A percentile compares a stretch with the other conserved stretches of the same genome.
Evolutionary conservation across 768 basidiomycete species (phyloP).

Genomic region (Paxillus involutus): DNA sequence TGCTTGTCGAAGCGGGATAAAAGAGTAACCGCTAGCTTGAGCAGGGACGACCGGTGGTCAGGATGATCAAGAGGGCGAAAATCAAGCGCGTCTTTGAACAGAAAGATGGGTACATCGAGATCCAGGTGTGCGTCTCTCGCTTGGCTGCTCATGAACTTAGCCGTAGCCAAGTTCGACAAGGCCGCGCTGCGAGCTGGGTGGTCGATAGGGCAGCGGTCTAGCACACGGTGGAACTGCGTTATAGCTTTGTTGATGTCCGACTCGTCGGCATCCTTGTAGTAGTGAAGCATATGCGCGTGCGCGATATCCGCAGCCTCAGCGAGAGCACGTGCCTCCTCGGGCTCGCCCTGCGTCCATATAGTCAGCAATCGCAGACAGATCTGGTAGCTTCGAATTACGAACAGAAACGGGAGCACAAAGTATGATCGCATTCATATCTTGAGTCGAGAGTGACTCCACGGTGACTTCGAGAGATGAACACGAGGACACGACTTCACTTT

Average conservation of each 20-base stretch:
- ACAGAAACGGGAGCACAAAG: neutral
- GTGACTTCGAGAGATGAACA: neutral
- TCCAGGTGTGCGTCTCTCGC: too few relatives aligned
- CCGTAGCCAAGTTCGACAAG: too few relatives aligned
- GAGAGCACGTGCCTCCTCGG: neutral
- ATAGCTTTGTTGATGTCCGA: too few relatives aligned
- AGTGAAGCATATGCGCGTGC: neutral
- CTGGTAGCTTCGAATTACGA: neutral
- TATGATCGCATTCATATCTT: neutral
- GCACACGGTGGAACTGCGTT: conserved; percentile 3
- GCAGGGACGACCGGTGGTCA: conserved; percentile 6
- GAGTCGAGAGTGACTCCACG: neutral
- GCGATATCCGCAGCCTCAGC: neutral
- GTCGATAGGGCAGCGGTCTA: neutral
- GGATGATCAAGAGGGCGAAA: conserved; percentile 1
- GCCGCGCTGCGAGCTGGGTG: too few relatives aligned
- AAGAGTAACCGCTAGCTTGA: conserved; percentile 1
- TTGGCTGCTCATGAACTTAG: too few relatives aligned
- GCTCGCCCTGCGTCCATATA: neutral
- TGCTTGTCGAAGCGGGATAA: neutral
- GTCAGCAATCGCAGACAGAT: too few relatives aligned
- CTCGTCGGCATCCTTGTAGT: neutral
- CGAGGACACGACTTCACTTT: neutral
- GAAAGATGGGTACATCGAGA: neutral
- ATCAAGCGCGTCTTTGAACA: conserved; percentile 10